phyloP scores from a whole-genome alignment of 441 rosid species.

The Erysimum cheiri region DNA sequence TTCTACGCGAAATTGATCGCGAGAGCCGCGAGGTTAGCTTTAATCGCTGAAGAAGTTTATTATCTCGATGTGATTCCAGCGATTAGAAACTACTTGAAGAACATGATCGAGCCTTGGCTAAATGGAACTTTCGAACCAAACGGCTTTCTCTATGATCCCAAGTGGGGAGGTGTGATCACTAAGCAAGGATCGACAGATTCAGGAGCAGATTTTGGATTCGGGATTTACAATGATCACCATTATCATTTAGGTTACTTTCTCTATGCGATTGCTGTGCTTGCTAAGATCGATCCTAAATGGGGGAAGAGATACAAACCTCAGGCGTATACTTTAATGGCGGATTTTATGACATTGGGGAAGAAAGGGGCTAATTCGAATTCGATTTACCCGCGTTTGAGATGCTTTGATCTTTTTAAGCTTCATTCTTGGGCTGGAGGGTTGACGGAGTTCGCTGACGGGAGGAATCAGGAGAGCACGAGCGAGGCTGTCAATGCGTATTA shows the following conservation, averaged over 20 bases:
- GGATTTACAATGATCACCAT: slow-evolving; percentile 84
- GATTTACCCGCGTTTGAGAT: slow-evolving; percentile 73
- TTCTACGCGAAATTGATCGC: slow-evolving; percentile 85
- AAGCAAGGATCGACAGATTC: slow-evolving; percentile 70
- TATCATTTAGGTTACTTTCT: slow-evolving; percentile 90
- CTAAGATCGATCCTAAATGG: slow-evolving; percentile 84
- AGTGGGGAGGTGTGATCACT: slow-evolving; percentile 92
- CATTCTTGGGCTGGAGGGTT: slow-evolving; percentile 98
- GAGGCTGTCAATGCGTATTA: slow-evolving; percentile 94
- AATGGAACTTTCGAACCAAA: slow-evolving; percentile 75
- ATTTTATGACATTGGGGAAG: slow-evolving; percentile 75
- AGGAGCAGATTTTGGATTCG: slow-evolving; percentile 91
- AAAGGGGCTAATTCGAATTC: slow-evolving; percentile 46
- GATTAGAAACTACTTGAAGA: slow-evolving; percentile 68
- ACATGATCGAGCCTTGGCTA: slow-evolving; percentile 85
- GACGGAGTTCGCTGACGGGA: slow-evolving; percentile 83
- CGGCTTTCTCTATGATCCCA: slow-evolving; percentile 79
- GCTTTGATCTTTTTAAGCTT: slow-evolving; percentile 83
- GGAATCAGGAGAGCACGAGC: slow-evolving; percentile 93
- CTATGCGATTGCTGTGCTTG: slow-evolving; percentile 86
- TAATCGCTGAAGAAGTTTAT: slow-evolving; percentile 85
- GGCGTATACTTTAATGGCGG: slow-evolving; percentile 86
- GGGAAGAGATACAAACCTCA: slow-evolving; percentile 83
- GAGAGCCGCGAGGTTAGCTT: slow-evolving; percentile 85
- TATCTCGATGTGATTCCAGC: slow-evolving; percentile 69